Evolutionary conservation across 2,329 filamentous ascomycete genomes (phyloP).

Genomic region (Rhexocercosporidium sp.): DNA sequence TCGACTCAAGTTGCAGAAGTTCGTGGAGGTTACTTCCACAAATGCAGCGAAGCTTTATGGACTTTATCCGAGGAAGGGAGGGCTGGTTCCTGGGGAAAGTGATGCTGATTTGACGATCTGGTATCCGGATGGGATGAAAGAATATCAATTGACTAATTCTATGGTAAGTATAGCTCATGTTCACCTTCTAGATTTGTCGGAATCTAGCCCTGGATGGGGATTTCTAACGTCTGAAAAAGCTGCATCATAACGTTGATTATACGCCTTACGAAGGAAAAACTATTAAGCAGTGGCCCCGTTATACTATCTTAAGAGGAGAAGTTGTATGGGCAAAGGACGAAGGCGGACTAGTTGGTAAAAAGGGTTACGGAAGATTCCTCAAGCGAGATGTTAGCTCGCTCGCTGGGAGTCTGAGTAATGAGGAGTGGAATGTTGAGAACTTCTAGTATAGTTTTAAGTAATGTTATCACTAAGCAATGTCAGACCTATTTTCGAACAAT

Average conservation of each 20-base stretch:
- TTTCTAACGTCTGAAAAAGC: too few relatives aligned
- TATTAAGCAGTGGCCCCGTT: constrained; percentile 66
- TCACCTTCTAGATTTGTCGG: too few relatives aligned
- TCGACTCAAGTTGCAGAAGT: constrained; percentile 52
- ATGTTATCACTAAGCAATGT: too few relatives aligned
- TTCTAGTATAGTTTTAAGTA: constrained; percentile 19
- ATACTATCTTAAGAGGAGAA: constrained; percentile 61
- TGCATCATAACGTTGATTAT: constrained; percentile 68
- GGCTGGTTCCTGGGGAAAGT: constrained; percentile 52
- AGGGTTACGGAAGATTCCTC: constrained; percentile 55
- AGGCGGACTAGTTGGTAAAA: constrained; percentile 54
- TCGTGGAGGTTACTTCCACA: constrained; percentile 59
- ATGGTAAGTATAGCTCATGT: not conserved
- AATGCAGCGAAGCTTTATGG: constrained; percentile 64
- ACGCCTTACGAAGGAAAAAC: constrained; percentile 63
- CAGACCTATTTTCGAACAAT: too few relatives aligned
- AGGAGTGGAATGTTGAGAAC: constrained; percentile 41
- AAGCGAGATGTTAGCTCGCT: constrained; percentile 47
- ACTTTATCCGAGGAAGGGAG: constrained; percentile 56
- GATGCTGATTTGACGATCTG: constrained; percentile 65
- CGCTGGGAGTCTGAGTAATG: constrained; percentile 42
- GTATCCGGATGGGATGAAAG: constrained; percentile 54
- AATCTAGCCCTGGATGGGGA: too few relatives aligned
- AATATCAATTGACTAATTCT: constrained; percentile 53
- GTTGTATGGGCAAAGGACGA: constrained; percentile 62